Conservation (phyloP, 306 rosid genomes). For the Vigna angularis region DNA sequence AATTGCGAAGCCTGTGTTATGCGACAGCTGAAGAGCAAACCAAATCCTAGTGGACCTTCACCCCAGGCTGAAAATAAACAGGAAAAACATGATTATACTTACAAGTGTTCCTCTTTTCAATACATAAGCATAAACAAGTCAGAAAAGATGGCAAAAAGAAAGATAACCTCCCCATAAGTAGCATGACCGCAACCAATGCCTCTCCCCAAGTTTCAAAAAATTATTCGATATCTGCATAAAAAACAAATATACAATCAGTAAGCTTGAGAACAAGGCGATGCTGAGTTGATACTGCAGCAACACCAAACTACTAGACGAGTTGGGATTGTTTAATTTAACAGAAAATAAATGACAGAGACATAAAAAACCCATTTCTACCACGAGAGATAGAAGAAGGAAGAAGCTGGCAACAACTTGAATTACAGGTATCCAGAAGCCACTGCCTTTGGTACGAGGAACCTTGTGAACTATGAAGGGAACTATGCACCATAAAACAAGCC, state of each 20-base stretch:
- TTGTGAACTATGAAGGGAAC: slow-evolving; percentile 78
- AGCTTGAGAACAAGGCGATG: not conserved
- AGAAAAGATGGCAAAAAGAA: slow-evolving; percentile 37
- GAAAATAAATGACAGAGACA: slow-evolving; percentile 19
- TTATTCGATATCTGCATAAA: slow-evolving; percentile 63
- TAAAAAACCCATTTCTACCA: slow-evolving; percentile 57
- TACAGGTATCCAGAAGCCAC: slow-evolving; percentile 94
- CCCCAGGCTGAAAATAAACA: slow-evolving; percentile 78
- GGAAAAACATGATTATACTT: slow-evolving; percentile 7
- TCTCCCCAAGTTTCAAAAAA: slow-evolving; percentile 63
- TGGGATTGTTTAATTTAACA: not conserved
- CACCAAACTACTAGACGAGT: not conserved
- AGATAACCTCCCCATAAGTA: slow-evolving; percentile 87
- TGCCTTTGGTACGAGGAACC: slow-evolving; percentile 81
- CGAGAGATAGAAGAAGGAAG: slow-evolving; percentile 76
- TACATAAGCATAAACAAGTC: not conserved
- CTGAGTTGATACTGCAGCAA: not conserved
- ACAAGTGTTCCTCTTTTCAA: slow-evolving; percentile 19
- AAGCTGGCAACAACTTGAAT: slow-evolving; percentile 91
- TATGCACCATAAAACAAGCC: slow-evolving; percentile 73
- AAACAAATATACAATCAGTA: slow-evolving; percentile 8
- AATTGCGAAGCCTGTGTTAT: slow-evolving; percentile 83
- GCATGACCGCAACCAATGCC: slow-evolving; percentile 87
- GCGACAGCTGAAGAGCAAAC: slow-evolving; percentile 88
- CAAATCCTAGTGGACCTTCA: slow-evolving; percentile 94